These are phyloP conservation scores for Hansenula sp. DNA, from an alignment of 1,139 yeast species.

Conservation along the genomic window DNA sequence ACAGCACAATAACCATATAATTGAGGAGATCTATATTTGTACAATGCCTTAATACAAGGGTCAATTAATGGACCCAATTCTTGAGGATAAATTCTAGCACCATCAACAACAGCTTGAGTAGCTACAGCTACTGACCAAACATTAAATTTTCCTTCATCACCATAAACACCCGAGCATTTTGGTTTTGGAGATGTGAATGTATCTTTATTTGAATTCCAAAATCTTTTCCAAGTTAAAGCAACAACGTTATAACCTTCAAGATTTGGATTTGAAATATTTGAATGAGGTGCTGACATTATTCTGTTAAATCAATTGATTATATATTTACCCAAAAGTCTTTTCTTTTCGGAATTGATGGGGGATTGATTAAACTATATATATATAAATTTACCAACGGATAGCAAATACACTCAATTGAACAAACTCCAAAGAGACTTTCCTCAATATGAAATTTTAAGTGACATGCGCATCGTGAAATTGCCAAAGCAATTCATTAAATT, in stretches of 20 bases:
- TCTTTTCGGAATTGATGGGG: neutral
- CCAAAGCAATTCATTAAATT: neutral
- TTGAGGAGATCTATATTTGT: conserved; percentile 47
- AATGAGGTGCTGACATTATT: neutral
- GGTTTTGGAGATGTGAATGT: conserved; percentile 37
- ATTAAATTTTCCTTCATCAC: conserved; percentile 49
- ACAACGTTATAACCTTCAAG: conserved; percentile 48
- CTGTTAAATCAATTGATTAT: neutral
- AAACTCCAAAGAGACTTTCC: no score
- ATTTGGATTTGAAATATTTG: conserved; percentile 17
- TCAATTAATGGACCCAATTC: conserved; percentile 54
- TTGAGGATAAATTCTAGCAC: conserved; percentile 52
- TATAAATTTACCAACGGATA: neutral
- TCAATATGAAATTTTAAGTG: no score
- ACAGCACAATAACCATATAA: conserved; percentile 57
- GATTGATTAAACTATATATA: no score
- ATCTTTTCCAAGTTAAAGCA: conserved; percentile 41
- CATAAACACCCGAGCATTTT: conserved; percentile 40
- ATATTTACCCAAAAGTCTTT: neutral
- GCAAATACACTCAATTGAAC: no score
- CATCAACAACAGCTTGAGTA: conserved; percentile 58
- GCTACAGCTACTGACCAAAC: conserved; percentile 70
- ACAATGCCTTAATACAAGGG: conserved; percentile 48
- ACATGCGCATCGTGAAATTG: neutral
- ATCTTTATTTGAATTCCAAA: conserved; percentile 39